Base-by-base conservation (phyloP, 2,329 filamentous ascomycete genomes). In the Pyrenophora graminea region DNA sequence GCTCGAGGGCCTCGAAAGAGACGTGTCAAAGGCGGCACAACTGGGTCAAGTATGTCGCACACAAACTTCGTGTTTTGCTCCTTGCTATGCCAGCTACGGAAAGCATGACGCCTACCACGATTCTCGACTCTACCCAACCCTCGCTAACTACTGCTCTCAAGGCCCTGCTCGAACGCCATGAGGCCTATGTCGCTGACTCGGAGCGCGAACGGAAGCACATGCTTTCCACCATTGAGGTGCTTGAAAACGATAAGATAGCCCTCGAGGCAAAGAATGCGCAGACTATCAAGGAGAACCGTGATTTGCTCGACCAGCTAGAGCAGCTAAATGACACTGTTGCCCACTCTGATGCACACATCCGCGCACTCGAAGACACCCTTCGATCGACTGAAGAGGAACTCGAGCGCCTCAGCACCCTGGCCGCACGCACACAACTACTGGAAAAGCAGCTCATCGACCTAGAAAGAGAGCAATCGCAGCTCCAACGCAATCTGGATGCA, bases 111-210 rank as follows among this genome's bases (percentile, higher is more conserved):
- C 27, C 27, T 30, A 30, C 27, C 10, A 12, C 10, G 27, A 30
- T 30, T 30, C 27, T 30, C 10, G 9, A 30, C 2, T 30, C 27
- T 9, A 30, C 27, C 2, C 27, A 30, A 30, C 61, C 21, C 61
- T 82, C 81, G 77, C 88, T 95, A 76, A 95, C 85, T 45, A 89
- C 66, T 58, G 54, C 63, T 85, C 75, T 78, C 82, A 86, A 97
- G 94, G 91, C 91, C 53, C 82, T 99, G 49, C 85, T 99, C 36
- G 85, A 88, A 59, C 88, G 93, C 66, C 92, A 99, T 82, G 92
- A 97, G 79, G 86, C 89, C 53, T 97, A 96, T 75, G 93, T 97
- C 82, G 87, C 87, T 62, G 91, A 96, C 73, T 91, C 92, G 53
- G 91, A 96, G 78, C 85, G 86, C 63, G 91, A 97, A 71, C 89